Evolutionary conservation across 2,329 filamentous ascomycete species (phyloP), one percentile per base, ranked within the genome.

Genomic region (Byssothecium circinans): DNA sequence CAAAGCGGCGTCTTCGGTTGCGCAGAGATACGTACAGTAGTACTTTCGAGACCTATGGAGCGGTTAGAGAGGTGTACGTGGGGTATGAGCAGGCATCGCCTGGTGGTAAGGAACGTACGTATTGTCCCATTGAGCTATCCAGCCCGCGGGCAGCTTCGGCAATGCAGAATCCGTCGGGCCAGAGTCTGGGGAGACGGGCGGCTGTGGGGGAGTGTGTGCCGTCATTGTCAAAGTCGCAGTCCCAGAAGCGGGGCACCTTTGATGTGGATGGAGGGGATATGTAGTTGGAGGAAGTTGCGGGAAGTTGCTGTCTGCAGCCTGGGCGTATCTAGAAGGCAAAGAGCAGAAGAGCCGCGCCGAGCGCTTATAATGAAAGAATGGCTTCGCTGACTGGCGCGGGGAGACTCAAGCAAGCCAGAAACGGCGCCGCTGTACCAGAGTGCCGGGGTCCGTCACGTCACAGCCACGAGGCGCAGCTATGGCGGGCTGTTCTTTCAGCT

Each of bases 41-140:
- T 72, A 72, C 60, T 71, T 71, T 46, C 64, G 62, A 19, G 68
- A 71, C 40, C 68, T 72, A 49, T 29, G 19, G 17, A 20, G 17
- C 11, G 39, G 62, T 68, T 54, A 67, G 62, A 35, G 37, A 15
- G 37, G 44, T 19, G 43, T 53, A 49, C 57, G 60, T 49, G 53
- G 54, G 52, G 58, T 43, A 52, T 45, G 41, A 15, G 40, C 23
- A 37, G 47, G 33, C 19, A 47, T 49, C 36, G 55, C 52, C 54
- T 56, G 55, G 60, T 53, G 43, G 27, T n/a, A 32, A 30, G 44
- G 43, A 17, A 64, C 68, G 38, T 58, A 72, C 69, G 54, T 53
- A 49, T 65, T 67, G 44, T 72, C 69, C 69, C 69, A 72, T 55
- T 72, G 69, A 22, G 69, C 64, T 49, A 71, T 72, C 69, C 69